Percentiles rank a stretch among this genome's conserved stretches.
These are phyloP conservation scores for Zelopaecilomyces penicillatus DNA, from an alignment of 2,329 filamentous ascomycete genomes.

Conservation along the genomic window DNA sequence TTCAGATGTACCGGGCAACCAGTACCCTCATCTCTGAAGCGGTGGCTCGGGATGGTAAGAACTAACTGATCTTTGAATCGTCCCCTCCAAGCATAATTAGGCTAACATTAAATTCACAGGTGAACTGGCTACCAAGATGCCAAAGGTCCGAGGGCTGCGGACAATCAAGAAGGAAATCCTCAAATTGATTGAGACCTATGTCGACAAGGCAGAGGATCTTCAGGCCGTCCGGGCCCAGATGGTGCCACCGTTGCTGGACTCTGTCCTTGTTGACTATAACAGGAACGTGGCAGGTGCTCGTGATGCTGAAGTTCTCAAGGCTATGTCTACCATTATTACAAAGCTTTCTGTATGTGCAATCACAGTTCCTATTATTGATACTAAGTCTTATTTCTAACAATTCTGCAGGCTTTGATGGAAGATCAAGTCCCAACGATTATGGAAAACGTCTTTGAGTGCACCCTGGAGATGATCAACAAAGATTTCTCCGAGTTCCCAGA, in stretches of 20 bases:
- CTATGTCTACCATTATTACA: constrained; percentile 94
- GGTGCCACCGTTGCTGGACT: constrained; percentile 90
- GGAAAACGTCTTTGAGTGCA: constrained; percentile 98
- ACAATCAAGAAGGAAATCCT: constrained; percentile 99
- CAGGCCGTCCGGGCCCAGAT: constrained; percentile 90
- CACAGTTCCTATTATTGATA: neutral
- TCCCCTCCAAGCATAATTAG: neutral
- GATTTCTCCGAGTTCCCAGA: constrained; percentile 99
- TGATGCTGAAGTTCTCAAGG: constrained; percentile 92
- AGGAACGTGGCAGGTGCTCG: constrained; percentile 92
- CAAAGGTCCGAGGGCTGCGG: constrained; percentile 84
- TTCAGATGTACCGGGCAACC: constrained; percentile 98
- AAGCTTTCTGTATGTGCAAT: constrained; percentile 82
- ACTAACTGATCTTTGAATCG: neutral
- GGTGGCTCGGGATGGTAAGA: constrained; percentile 69
- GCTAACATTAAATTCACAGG: constrained; percentile 36
- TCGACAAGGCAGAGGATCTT: constrained; percentile 94
- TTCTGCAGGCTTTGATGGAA: constrained; percentile 75
- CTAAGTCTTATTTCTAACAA: constrained; percentile 5
- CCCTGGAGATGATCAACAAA: constrained; percentile 99
- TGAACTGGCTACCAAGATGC: constrained; percentile 93
- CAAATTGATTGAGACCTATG: constrained; percentile 95
- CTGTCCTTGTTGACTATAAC: constrained; percentile 92
- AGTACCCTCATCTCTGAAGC: constrained; percentile 92
- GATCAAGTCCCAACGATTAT: constrained; percentile 96